phyloP scores from a whole-genome alignment of 148 eudicot genomes.

The Silene uniflora region DNA sequence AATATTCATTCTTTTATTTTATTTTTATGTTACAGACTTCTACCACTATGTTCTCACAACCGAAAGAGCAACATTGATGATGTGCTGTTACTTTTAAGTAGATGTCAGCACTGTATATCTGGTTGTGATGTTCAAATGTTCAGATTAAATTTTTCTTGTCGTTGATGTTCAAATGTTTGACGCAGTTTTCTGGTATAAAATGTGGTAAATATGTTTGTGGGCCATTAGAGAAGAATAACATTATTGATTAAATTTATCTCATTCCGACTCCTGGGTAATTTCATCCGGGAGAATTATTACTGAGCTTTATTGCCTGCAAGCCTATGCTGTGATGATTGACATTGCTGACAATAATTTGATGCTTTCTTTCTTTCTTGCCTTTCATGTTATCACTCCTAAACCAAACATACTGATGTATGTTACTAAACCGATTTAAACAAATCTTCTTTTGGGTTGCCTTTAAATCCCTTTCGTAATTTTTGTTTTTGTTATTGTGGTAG shows the following conservation, averaged over 20 bases:
- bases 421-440: background rate
- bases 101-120: background rate
- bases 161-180: background rate
- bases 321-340: too few species aligned
- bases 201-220: background rate
- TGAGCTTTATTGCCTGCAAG: too few species aligned
- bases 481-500: background rate
- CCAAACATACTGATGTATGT: background rate
- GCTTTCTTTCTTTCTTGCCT: background rate
- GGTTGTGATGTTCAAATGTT: background rate
- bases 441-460: background rate
- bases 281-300: too few species aligned
- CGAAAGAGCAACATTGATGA: background rate
- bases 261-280: too few species aligned
- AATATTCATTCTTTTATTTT: background rate
- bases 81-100: background rate
- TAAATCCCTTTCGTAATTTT: too few species aligned
- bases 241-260: too few species aligned
- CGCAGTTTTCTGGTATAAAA: background rate
- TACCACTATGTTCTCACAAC: background rate
- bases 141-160: background rate
- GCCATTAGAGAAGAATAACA: too few species aligned
- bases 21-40: background rate
- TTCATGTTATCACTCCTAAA: background rate
- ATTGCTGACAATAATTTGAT: background rate